phyloP scores from a whole-genome alignment of 305 asterid genomes.

The Fraxinus angustifolia region DNA sequence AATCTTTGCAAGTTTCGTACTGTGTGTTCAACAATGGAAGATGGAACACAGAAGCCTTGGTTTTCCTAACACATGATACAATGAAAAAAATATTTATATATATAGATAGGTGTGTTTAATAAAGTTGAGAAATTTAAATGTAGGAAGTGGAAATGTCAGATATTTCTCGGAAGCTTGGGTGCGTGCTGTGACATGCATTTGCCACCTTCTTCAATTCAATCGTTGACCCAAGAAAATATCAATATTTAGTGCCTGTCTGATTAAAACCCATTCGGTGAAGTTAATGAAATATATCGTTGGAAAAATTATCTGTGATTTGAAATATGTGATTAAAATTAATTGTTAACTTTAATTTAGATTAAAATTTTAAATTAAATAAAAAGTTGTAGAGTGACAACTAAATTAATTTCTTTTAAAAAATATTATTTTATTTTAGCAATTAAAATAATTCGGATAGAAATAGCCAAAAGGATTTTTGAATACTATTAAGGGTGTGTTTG shows the following conservation, averaged over 20 bases:
- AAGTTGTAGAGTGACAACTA: no score
- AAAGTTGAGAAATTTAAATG: neutral
- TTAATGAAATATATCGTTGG: no score
- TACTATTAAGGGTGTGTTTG: no score
- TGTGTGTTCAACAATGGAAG: neutral
- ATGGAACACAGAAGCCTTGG: neutral
- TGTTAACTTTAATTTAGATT: no score
- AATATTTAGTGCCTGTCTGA: no score
- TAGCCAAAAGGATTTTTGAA: no score
- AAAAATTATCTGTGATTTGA: no score
- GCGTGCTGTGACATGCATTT: neutral
- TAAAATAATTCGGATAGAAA: no score
- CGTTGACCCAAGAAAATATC: neutral
- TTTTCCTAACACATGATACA: neutral
- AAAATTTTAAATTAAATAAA: no score
- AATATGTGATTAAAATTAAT: no score
- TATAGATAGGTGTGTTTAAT: neutral
- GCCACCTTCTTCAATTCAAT: neutral
- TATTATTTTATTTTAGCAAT: no score
- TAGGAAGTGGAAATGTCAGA: neutral
- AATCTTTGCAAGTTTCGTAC: neutral
- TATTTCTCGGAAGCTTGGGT: neutral
- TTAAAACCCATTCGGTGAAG: neutral
- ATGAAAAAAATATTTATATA: neutral
- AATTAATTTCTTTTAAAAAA: no score